A percentile compares a stretch with the other conserved stretches of the same genome.
These are phyloP conservation scores for Silene latifolia DNA, from an alignment of 148 eudicot species.

Conservation along the genomic window DNA sequence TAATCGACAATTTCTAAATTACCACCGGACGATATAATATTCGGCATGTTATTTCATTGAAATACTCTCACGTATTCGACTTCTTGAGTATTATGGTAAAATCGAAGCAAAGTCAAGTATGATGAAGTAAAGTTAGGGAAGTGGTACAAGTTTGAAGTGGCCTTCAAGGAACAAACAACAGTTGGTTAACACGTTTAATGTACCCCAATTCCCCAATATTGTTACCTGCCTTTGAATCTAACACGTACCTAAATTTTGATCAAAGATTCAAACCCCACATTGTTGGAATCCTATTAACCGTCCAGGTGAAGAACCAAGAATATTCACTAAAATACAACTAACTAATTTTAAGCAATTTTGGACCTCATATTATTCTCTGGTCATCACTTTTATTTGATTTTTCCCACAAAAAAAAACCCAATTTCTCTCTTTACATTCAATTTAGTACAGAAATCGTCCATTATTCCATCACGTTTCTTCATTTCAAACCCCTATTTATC, in stretches of 20 bases:
- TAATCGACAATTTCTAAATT: too few species aligned
- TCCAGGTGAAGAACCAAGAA: slow-evolving; percentile 22
- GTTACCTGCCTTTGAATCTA: not conserved
- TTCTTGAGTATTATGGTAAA: not conserved
- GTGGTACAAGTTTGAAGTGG: not conserved
- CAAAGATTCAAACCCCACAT: slow-evolving; percentile 5
- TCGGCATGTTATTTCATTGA: too few species aligned
- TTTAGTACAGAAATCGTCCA: slow-evolving; percentile 2
- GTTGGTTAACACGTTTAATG: slow-evolving; percentile 16
- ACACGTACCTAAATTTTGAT: slow-evolving; percentile 13
- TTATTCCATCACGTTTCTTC: slow-evolving; percentile 13
- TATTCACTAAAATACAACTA: not conserved
- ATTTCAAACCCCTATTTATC: slow-evolving; percentile 20
- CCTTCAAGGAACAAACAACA: slow-evolving; percentile 10
- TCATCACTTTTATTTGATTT: slow-evolving; percentile 23
- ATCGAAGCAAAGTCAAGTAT: not conserved
- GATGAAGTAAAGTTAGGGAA: too few species aligned
- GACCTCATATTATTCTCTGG: slow-evolving; percentile 62
- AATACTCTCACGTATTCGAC: too few species aligned
- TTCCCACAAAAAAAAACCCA: slow-evolving; percentile 9
- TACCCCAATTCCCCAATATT: not conserved
- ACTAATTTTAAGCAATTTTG: slow-evolving; percentile 25
- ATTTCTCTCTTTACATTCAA: slow-evolving; percentile 7
- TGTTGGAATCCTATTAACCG: slow-evolving; percentile 30
- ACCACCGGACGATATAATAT: too few species aligned